Evolutionary conservation across 768 basidiomycete species (phyloP), one percentile per base, ranked within the genome.

Genomic region (Russula sp.): DNA sequence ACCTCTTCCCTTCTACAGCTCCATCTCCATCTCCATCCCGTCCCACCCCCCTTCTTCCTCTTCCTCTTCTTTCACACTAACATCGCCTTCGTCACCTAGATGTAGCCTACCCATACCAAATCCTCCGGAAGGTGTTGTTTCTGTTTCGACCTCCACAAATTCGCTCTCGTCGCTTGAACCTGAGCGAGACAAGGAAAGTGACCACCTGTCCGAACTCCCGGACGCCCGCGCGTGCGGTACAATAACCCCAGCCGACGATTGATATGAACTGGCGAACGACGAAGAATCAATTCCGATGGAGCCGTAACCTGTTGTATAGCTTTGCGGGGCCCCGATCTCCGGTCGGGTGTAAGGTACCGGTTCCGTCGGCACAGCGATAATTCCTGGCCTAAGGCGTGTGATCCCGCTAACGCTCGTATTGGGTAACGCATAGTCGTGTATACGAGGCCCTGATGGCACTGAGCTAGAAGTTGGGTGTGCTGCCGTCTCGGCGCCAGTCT

Each of bases 21-120:
- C 84, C 84, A 87, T 86, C 59, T 87, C 88, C 84, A 89, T 87
- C 63, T 80, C 79, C 75, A 77, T 73, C 55, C 80, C 75, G 57
- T 78, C 75, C 77, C 75, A 79, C 63, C 77, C 76, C 57, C 77
- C 76, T 68, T 81, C 84, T 34, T 77, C 78, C 49, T 61, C 60
- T 42, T 67, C 66, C 42, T 78, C 79, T 67, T 80, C 80, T 67
- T 81, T 81, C 37, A 76, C 69, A 74, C 77, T 61, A 75, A 77
- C 55, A 37, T 75, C 72, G 60, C 77, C 81, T 22, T 78, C 80
- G 4, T 80, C 79, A 60, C 79, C 80, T 50, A 70, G 50, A 62
- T 66, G 63, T 49, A 71, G 61, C 34, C 69, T 68, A 4, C 72
- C 72, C 58, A 68, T 60, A 42, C 63, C 65, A 66, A 73, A 75